Percentiles rank a stretch among this genome's conserved stretches.
phyloP scores from a whole-genome alignment of 305 asterid species.

The Ilex paraguariensis region DNA sequence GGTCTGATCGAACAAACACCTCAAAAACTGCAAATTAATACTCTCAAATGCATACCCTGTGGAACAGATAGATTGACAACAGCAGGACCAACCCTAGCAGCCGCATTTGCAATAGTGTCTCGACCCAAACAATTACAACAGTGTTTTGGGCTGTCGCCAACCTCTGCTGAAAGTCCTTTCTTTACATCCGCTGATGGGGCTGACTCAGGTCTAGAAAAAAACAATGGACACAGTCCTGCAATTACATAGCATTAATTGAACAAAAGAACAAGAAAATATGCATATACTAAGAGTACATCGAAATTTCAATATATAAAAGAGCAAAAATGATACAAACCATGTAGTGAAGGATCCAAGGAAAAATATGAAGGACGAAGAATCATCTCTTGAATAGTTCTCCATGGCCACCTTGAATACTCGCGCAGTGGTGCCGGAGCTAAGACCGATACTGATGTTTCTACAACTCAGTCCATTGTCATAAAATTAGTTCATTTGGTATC shows the following conservation, averaged over 20 bases:
- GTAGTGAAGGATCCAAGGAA: slow-evolving; percentile 23
- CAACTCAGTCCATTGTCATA: slow-evolving; percentile 18
- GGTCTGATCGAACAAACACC: not conserved
- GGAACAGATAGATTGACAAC: slow-evolving; percentile 82
- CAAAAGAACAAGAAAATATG: slow-evolving; percentile 3
- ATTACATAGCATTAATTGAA: slow-evolving; percentile 15
- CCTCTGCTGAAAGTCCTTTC: slow-evolving; percentile 36
- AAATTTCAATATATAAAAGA: not conserved
- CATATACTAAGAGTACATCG: not conserved
- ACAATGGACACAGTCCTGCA: slow-evolving; percentile 48
- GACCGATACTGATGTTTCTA: slow-evolving; percentile 19
- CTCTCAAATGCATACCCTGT: slow-evolving; percentile 18
- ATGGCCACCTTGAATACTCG: slow-evolving; percentile 33
- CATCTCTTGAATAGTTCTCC: slow-evolving; percentile 35
- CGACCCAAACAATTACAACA: slow-evolving; percentile 72
- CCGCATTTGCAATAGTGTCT: slow-evolving; percentile 84
- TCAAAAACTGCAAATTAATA: not conserved
- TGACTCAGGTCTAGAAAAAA: slow-evolving; percentile 31
- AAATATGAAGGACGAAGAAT: slow-evolving; percentile 20
- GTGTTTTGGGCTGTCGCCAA: slow-evolving; percentile 33
- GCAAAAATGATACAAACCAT: slow-evolving; percentile 32
- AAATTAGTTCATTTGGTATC: not conserved
- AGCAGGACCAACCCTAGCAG: slow-evolving; percentile 78
- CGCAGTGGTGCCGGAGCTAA: slow-evolving; percentile 32
- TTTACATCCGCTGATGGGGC: slow-evolving; percentile 29